Evolutionary conservation across 2,329 filamentous ascomycete species (phyloP), one percentile per base, ranked within the genome.

Genomic region (Verticillium isaacii): DNA sequence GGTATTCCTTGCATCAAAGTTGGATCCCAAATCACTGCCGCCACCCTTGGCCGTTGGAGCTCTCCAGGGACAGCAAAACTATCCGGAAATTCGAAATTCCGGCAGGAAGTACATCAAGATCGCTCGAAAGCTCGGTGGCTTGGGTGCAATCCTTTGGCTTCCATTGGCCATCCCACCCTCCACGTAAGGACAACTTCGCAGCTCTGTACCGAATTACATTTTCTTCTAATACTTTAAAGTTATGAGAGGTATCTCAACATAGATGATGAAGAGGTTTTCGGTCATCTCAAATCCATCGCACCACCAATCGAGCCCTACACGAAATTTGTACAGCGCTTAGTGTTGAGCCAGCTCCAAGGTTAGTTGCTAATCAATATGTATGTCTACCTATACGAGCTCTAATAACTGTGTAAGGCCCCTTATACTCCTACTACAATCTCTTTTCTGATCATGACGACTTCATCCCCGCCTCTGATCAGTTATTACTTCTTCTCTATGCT

Each of bases 51-150:
- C 12, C 9, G 11, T 14, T 70, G 8, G 67, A 70, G 0, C 57
- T 63, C 63, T 69, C 1, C 65, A 68, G 12, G 68, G 67, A 1
- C 60, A 67, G 0, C 37, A 39, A 4, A 72, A 69, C 6, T 56
- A 66, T 1, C 63, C 69, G 0, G 73, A 75, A 3, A 41, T 74
- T 17, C 63, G 71, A 2, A 72, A 74, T 61, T 69, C 72, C 0
- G 73, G 73, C 0, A 72, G 68, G 32, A 75, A 75, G 59, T 75
- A 75, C 8, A 69, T 74, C 61, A 74, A 74, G 59, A 71, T 75
- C 29, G 70, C 69, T 0, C 64, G 73, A 2, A 65, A 67, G 32
- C 64, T 75, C 2, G 71, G 70, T 1, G 67, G 68, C 1, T 62
- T 74, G 2, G 72, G 73, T 0, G 67, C 71, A 0, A 63, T 75